Evolutionary conservation across 495 filamentous ascomycete genomes (phyloP), one percentile per base, ranked within the genome.

Genomic region (Trichocladium uniseriatum): DNA sequence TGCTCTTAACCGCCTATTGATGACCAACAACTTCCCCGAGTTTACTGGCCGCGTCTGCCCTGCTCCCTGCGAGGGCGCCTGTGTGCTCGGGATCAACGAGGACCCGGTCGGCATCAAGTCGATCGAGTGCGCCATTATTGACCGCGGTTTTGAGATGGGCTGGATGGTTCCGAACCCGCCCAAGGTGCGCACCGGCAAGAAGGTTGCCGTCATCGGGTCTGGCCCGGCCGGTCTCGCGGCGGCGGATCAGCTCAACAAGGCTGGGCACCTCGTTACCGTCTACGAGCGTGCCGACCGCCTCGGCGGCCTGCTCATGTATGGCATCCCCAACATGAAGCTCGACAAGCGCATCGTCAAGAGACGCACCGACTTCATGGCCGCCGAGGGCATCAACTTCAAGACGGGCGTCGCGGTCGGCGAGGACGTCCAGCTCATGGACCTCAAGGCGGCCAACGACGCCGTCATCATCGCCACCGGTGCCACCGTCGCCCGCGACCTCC

Each of bases 21-120:
- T 95, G 88, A 99, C 92, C 48, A 99, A 99, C 75, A 96, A 97
- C 77, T 97, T 99, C 79, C 92, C 92, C 21, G 92, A 99, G 63
- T 97, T 97, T 69, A 99, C 92, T 54, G 92, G 92, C 40, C 91
- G 92, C 71, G 92, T 99, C 45, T 99, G 92, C 70, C 92, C 92
- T 44, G 92, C 92, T 52, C 92, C 92, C 65, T 99, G 92, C 59
- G 92, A 99, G 67, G 92, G 92, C 63, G 88, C 92, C 32, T 99
- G 92, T 67, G 94, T 97, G 16, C 79, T 99, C 21, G 92, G 92
- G 22, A 99, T 99, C 76, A 99, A 95, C 53, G 94, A 97, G 62
- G 91, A 97, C 61, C 92, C 92, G 18, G 77, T 99, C 36, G 92
- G 92, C 59, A 99, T 99, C 76, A 99, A 99, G 73, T 95, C 88